These are phyloP conservation scores for Coniferiporia sulphurascens DNA, from an alignment of 1,284 basidiomycete species.

Conservation along the genomic window DNA sequence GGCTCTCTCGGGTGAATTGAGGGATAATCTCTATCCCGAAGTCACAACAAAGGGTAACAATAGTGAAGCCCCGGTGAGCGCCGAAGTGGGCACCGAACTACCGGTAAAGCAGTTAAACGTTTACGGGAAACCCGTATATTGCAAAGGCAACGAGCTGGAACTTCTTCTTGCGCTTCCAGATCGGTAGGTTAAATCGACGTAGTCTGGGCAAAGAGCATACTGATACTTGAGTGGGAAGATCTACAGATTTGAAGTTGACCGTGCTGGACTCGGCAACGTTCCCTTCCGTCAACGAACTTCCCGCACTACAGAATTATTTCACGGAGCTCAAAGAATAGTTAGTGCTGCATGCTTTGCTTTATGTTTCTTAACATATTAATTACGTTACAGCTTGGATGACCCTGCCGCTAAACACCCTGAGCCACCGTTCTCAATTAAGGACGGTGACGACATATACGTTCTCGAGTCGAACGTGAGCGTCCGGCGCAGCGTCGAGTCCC, in stretches of 20 bases:
- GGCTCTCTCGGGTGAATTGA: no score
- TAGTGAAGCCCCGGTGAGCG: neutral
- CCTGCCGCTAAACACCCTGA: slow-evolving; percentile 34
- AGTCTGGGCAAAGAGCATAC: neutral
- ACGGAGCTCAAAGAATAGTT: slow-evolving; percentile 41
- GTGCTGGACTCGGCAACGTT: slow-evolving; percentile 33
- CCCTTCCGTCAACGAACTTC: slow-evolving; percentile 33
- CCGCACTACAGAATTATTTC: slow-evolving; percentile 40
- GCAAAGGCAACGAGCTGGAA: slow-evolving; percentile 7
- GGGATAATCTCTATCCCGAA: neutral
- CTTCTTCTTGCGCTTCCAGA: slow-evolving; percentile 19
- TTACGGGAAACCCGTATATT: slow-evolving; percentile 2
- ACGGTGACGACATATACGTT: slow-evolving; percentile 41
- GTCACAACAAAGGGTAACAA: neutral
- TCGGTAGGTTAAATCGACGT: slow-evolving; percentile 14
- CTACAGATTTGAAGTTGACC: slow-evolving; percentile 46
- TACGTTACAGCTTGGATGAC: slow-evolving; percentile 20
- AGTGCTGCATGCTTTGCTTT: slow-evolving; percentile 23
- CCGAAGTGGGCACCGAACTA: slow-evolving; percentile 41
- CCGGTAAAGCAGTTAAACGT: slow-evolving; percentile 47
- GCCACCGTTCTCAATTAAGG: slow-evolving; percentile 45
- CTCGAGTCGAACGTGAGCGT: slow-evolving; percentile 47
- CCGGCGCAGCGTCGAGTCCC: slow-evolving; percentile 40
- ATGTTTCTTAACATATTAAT: neutral
- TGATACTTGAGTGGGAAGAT: slow-evolving; percentile 28